Base-by-base conservation (phyloP, 164 flowering plant species). In the Tinospora cordifolia region DNA sequence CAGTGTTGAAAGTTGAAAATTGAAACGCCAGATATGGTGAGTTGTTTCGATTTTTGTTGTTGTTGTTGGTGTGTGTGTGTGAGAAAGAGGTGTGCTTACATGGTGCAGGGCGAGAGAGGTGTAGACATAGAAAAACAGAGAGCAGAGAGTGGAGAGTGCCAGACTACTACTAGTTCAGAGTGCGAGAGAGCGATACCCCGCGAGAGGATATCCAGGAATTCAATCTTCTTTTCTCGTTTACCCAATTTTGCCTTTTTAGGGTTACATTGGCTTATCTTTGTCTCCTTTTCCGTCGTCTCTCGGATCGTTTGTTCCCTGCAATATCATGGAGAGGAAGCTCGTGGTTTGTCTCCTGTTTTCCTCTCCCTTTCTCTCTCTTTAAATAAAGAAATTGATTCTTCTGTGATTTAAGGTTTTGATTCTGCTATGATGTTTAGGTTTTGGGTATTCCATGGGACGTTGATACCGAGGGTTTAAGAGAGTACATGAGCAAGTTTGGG, bases 401-500 rank as follows among this genome's bases (percentile, higher is more conserved):
- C 10, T 49, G 63, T 67, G 67, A n/a, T 62, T 66, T 22, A 64
- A 91, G 97, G 97, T 91, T 72, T 75, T 91, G 65, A 41, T 2
- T 34, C 26, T 24, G 41, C 10, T 49, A 58, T 67, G 67, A n/a
- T 62, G n/a, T 66, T 22, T 66, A 91, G 97, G 97, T 91, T 72
- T 75, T 91, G 65, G 97, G 97, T 21, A 89, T 91, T 63, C 97
- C 97, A 3, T 91, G 97, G 94, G 91, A 91, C 63, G 80, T 91
- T 10, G 90, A 91, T 68, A 87, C 92, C 0, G 88, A 86, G 0
- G 92, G 94, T 0, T 76, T 89, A 78, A 85, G 79, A 67, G 87
- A 89, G 21, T 88, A 89, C 58, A 91, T 89, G 97, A 75, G 81
- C 83, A 91, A 87, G 67, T 91, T 84, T 78, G 97, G 97, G 27